A percentile compares a stretch with the other conserved stretches of the same genome.
These are phyloP conservation scores for Smittium culicis DNA, from an alignment of 371 early-diverging fungal genomes.

Conservation along the genomic window DNA sequence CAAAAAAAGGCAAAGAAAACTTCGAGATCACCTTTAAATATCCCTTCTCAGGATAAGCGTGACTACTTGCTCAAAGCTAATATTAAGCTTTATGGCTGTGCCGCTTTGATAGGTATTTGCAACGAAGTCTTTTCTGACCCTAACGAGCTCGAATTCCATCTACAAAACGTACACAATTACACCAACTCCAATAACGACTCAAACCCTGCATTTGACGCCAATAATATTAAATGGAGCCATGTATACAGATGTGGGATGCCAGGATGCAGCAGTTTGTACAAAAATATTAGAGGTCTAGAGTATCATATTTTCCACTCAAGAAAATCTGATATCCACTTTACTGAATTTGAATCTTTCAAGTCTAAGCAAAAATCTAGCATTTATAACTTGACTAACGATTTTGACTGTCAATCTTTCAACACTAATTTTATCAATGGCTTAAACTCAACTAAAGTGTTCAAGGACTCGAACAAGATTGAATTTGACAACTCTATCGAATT, in stretches of 20 bases:
- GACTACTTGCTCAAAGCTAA: neutral
- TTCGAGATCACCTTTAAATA: neutral
- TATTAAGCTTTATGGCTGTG: neutral
- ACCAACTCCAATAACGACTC: neutral
- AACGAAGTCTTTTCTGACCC: neutral
- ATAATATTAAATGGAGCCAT: neutral
- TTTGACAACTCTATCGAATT: neutral
- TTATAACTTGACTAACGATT: neutral
- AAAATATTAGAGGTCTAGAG: constrained; percentile 91
- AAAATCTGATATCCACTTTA: constrained; percentile 15
- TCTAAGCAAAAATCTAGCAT: neutral
- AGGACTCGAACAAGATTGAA: neutral
- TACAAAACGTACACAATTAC: neutral
- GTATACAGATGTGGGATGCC: constrained; percentile 62
- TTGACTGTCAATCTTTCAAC: neutral
- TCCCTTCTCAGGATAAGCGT: constrained; percentile 1
- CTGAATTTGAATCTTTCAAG: neutral
- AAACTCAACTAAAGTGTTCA: neutral
- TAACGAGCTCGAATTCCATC: neutral
- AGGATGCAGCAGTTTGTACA: constrained; percentile 77
- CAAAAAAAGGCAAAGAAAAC: neutral
- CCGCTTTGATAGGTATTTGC: neutral
- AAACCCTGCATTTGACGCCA: neutral
- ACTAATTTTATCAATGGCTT: neutral
- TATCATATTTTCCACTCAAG: constrained; percentile 73